phyloP scores from a whole-genome alignment of 441 rosid species.

The Croton setiger region DNA sequence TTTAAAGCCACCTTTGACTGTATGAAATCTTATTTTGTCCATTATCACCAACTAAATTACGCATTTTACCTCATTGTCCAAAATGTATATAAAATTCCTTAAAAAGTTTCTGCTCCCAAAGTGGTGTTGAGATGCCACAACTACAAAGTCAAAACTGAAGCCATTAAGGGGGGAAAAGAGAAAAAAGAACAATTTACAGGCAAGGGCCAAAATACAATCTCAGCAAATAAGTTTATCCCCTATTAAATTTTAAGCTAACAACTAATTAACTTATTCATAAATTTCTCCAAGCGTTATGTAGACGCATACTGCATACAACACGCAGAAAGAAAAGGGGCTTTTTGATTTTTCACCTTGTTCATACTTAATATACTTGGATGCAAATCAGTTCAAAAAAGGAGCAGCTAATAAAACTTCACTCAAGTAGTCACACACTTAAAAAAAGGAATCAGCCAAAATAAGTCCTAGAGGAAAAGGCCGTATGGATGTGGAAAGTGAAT shows the following conservation, averaged over 20 bases:
- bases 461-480: too few relatives aligned
- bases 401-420: background rate
- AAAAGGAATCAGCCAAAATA: background rate
- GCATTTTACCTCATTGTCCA: slow-evolving; percentile 28
- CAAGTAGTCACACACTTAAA: background rate
- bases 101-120: slow-evolving; percentile 5
- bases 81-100: slow-evolving; percentile 5
- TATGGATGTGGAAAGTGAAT: too few relatives aligned
- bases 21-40: slow-evolving; percentile 20
- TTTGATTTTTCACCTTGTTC: background rate
- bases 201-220: background rate
- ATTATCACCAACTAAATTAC: slow-evolving; percentile 20
- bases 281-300: background rate
- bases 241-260: background rate
- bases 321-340: too few relatives aligned
- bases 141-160: slow-evolving; percentile 7
- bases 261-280: background rate
- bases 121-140: slow-evolving; percentile 11
- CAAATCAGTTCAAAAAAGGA: background rate
- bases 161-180: background rate
- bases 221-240: background rate
- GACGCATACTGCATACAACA: background rate
- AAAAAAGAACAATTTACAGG: background rate
- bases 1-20: slow-evolving; percentile 23
- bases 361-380: background rate